Evolutionary conservation across 139 green algal species (phyloP).

Genomic region (Volvox reticuliferus): DNA sequence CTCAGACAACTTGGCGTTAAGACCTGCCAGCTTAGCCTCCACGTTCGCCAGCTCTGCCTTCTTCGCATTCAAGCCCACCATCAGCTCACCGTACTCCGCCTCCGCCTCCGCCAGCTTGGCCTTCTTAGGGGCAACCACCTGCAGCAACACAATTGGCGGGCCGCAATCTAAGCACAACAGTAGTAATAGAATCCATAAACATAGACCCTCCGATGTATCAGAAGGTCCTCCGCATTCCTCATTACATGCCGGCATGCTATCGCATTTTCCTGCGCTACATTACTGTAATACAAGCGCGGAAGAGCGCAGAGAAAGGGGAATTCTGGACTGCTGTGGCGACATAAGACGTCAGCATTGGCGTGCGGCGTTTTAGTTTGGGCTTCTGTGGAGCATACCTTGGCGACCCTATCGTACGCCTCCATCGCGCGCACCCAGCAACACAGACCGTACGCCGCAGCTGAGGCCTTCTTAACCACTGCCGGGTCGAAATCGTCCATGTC

Average conservation of each 20-base stretch:
- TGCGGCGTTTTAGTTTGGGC: no score
- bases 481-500: slow-evolving; percentile 69
- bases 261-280: no score
- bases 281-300: no score
- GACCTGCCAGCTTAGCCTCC: slow-evolving; percentile 75
- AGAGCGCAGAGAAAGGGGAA: no score
- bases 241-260: no score
- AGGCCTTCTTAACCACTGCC: slow-evolving; percentile 69
- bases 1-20: slow-evolving; percentile 78
- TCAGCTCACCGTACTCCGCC: slow-evolving; percentile 68
- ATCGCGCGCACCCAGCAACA: slow-evolving; percentile 87
- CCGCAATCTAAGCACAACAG: no score
- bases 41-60: slow-evolving; percentile 77
- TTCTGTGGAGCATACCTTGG: slow-evolving; percentile 17
- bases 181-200: no score
- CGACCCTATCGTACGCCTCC: slow-evolving; percentile 79
- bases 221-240: no score
- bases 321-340: no score
- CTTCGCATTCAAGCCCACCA: slow-evolving; percentile 75
- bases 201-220: no score
- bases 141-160: not conserved
- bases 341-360: no score
- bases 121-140: slow-evolving; percentile 77
- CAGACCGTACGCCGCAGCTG: slow-evolving; percentile 77
- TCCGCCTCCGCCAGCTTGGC: slow-evolving; percentile 68